Conservation (phyloP, 148 eudicot species). For the Silene latifolia region DNA sequence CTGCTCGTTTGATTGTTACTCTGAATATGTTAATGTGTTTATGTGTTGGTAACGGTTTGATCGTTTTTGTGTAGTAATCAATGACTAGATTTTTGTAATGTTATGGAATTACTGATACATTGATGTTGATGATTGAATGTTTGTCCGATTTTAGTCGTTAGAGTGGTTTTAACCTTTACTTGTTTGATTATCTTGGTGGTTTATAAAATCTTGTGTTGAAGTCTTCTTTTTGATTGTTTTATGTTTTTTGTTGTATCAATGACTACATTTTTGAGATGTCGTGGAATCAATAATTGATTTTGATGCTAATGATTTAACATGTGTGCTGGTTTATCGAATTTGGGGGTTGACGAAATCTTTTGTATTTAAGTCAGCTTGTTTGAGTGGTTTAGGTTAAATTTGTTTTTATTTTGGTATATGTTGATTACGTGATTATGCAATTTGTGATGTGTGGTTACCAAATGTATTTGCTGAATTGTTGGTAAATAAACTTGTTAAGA, state of each 20-base stretch:
- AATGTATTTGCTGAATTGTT: not conserved
- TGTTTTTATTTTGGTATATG: not conserved
- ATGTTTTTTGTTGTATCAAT: no score
- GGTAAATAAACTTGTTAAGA: not conserved
- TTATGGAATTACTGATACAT: not conserved
- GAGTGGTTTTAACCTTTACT: not conserved
- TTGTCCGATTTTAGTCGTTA: not conserved
- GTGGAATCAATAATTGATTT: no score
- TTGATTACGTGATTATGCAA: not conserved
- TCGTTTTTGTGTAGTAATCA: not conserved
- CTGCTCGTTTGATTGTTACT: no score
- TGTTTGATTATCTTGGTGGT: not conserved
- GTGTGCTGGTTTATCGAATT: no score
- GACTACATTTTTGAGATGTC: no score
- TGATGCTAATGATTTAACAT: no score
- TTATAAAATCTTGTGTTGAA: no score
- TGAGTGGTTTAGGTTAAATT: not conserved
- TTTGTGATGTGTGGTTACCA: not conserved
- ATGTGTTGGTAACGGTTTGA: no score
- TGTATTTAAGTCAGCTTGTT: not conserved
- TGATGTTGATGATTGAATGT: conserved; percentile 1
- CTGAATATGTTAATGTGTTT: no score
- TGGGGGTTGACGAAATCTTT: not conserved
- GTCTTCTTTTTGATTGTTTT: no score
- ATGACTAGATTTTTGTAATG: not conserved